These are phyloP conservation scores for Backusella mclennaniae DNA, from an alignment of 192 early-diverging fungal genomes.

Conservation along the genomic window DNA sequence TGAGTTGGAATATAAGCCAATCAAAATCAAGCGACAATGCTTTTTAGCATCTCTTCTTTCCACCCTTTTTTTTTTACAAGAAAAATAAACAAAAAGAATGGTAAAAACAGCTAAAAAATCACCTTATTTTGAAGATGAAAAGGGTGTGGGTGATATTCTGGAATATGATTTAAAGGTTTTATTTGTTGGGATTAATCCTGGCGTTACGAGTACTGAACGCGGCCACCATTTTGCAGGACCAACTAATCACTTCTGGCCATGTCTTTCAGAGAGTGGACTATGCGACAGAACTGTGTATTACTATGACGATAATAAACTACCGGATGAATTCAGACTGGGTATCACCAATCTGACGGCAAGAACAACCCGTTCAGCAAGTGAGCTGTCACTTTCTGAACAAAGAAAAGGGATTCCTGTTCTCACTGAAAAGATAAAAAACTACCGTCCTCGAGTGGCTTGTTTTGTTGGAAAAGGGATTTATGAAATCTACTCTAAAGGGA, in stretches of 20 bases:
- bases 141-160: slow-evolving; percentile 41
- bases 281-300: slow-evolving; percentile 48
- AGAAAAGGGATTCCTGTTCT: slow-evolving; percentile 57
- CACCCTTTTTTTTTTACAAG: neutral
- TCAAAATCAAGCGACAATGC: neutral
- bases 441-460: slow-evolving; percentile 58
- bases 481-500: slow-evolving; percentile 51
- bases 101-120: slow-evolving; percentile 4
- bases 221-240: slow-evolving; percentile 71
- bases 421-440: slow-evolving; percentile 57
- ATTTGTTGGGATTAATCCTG: slow-evolving; percentile 79
- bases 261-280: slow-evolving; percentile 60
- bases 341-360: slow-evolving; percentile 65
- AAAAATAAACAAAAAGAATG: neutral
- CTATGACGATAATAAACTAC: slow-evolving; percentile 51
- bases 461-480: slow-evolving; percentile 73
- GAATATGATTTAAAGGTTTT: slow-evolving; percentile 54
- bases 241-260: slow-evolving; percentile 74
- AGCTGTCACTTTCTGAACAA: slow-evolving; percentile 59
- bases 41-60: neutral
- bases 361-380: slow-evolving; percentile 53
- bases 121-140: slow-evolving; percentile 19
- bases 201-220: slow-evolving; percentile 51
- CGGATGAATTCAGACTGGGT: slow-evolving; percentile 53
- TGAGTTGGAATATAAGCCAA: neutral